Evolutionary conservation across 169 alveolate genomes (phyloP).

Genomic region (Plasmodium coatneyi): DNA sequence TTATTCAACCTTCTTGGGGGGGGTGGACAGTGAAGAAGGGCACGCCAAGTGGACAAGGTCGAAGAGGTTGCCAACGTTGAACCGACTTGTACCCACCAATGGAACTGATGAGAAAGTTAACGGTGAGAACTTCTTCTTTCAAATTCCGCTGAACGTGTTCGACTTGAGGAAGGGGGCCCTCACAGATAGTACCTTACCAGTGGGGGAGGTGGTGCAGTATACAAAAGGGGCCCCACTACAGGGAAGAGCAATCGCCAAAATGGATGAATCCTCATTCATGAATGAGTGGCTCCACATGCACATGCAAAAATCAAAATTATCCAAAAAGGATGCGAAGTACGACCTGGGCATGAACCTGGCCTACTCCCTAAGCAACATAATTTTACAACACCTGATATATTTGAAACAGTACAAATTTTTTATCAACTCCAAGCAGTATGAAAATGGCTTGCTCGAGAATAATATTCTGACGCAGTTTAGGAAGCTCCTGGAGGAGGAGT

Average conservation of each 20-base stretch:
- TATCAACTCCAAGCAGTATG: constrained; percentile 47
- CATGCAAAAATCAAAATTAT: not conserved
- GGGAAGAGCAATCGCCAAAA: not conserved
- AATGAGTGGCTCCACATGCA: constrained; percentile 64
- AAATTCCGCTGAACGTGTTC: constrained; percentile 40
- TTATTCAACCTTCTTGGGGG: constrained; percentile 5
- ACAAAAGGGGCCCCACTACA: not conserved
- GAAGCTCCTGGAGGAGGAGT: constrained; percentile 62
- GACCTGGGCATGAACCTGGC: constrained; percentile 35
- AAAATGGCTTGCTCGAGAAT: constrained; percentile 56
- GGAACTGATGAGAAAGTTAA: not conserved
- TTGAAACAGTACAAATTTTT: constrained; percentile 41
- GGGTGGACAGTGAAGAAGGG: not conserved
- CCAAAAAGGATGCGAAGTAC: constrained; percentile 4
- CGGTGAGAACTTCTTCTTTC: constrained; percentile 17
- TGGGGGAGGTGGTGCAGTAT: not conserved
- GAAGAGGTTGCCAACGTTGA: not conserved
- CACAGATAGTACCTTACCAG: not conserved
- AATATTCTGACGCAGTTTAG: constrained; percentile 49
- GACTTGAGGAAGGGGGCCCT: constrained; percentile 25
- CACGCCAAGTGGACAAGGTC: not conserved
- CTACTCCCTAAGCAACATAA: constrained; percentile 54
- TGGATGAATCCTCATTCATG: not conserved
- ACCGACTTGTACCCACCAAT: not conserved
- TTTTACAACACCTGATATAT: constrained; percentile 59